Conservation (phyloP, 768 basidiomycete genomes). For the Mycena chlorophos region DNA sequence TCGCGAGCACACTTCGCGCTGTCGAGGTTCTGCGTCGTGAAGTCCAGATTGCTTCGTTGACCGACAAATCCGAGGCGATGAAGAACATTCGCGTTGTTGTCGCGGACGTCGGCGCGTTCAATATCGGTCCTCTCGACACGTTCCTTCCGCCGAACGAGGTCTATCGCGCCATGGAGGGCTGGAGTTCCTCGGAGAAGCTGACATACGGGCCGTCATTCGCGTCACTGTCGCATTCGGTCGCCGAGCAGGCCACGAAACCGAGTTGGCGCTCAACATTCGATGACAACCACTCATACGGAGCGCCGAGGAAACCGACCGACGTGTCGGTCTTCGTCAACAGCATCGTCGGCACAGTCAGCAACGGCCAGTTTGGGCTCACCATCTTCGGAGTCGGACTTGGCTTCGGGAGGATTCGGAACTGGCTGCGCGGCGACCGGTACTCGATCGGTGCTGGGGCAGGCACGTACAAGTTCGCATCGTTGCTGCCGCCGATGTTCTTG, state of each 20-base stretch:
- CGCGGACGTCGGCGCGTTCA: constrained; percentile 70
- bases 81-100: constrained; percentile 68
- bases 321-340: constrained; percentile 58
- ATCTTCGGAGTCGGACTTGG: constrained; percentile 46
- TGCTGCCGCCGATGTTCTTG: constrained; percentile 63
- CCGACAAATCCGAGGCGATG: constrained; percentile 57
- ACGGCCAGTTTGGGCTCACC: constrained; percentile 47
- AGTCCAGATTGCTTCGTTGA: constrained; percentile 55
- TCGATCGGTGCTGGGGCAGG: constrained; percentile 80
- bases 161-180: constrained; percentile 60
- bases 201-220: constrained; percentile 73
- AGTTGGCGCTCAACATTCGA: constrained; percentile 38
- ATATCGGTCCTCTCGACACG: constrained; percentile 30
- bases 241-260: constrained; percentile 26
- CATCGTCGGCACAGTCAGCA: constrained; percentile 60
- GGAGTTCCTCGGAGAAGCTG: constrained; percentile 73
- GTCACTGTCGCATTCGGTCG: constrained; percentile 38
- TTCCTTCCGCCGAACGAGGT: constrained; percentile 34
- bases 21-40: constrained; percentile 76
- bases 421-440: constrained; percentile 67
- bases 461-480: constrained; percentile 70
- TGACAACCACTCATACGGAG: constrained; percentile 39
- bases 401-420: constrained; percentile 51
- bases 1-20: constrained; percentile 69
- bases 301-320: constrained; percentile 55